Evolutionary conservation across 805 yeast genomes (phyloP).

Genomic region (Cyberlindnera xylosilytica): DNA sequence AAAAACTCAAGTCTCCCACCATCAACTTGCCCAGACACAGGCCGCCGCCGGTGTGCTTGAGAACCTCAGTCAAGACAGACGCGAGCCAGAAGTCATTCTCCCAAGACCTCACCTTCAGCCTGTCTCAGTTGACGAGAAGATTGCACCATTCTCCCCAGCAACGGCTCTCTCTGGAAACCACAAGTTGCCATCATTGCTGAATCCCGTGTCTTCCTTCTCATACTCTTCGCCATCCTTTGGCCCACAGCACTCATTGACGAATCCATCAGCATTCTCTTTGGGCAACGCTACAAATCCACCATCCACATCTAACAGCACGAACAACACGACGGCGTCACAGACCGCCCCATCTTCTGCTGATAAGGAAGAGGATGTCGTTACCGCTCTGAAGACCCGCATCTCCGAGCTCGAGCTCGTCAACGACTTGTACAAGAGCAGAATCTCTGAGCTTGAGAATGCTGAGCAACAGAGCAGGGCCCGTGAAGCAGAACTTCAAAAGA

Average conservation of each 20-base stretch:
- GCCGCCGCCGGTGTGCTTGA: constrained; percentile 31
- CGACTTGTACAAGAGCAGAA: constrained; percentile 80
- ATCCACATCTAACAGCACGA: too few species aligned
- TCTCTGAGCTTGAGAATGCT: constrained; percentile 64
- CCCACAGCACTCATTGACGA: constrained; percentile 35
- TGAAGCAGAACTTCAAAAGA: constrained; percentile 15
- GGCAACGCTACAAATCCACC: constrained; percentile 5
- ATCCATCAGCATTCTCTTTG: constrained; percentile 27
- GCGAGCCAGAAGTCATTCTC: constrained; percentile 10
- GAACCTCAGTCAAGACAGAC: constrained; percentile 20
- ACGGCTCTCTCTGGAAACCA: constrained; percentile 19
- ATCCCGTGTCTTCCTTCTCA: constrained; percentile 21
- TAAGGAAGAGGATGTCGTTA: constrained; percentile 31
- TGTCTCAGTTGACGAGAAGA: constrained; percentile 4
- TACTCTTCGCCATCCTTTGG: constrained; percentile 45
- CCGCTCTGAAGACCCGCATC: constrained; percentile 63
- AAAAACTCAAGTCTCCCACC: constrained; percentile 33
- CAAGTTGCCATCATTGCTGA: constrained; percentile 22
- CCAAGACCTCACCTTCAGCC: constrained; percentile 6
- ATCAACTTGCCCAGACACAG: constrained; percentile 28
- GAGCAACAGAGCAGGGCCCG: constrained; percentile 16
- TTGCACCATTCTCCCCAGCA: constrained; percentile 26
- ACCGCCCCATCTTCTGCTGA: constrained; percentile 6
- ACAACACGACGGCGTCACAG: constrained; percentile 1
- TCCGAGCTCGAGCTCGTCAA: constrained; percentile 88